Base-by-base conservation (phyloP, 805 yeast species). In the Kodamaea fukazawae region DNA sequence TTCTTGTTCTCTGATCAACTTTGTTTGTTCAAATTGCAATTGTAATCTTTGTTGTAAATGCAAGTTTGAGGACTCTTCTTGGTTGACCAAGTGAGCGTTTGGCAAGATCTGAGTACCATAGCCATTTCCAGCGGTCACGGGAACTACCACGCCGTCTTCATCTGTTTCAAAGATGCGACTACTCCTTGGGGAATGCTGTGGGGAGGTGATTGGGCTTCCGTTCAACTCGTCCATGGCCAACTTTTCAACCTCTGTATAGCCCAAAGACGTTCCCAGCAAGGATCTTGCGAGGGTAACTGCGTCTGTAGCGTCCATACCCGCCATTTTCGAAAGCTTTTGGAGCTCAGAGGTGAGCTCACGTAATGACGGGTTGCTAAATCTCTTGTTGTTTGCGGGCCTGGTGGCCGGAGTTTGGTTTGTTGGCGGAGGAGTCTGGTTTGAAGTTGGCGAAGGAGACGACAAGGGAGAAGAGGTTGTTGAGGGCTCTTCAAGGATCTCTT, bases 241-340 rank as follows among this genome's bases (percentile, higher is more conserved):
- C 45, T 57, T 68, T 51, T 75, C 81, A 3, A 71, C 68, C 39
- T 70, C 73, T 9, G 79, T 73, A 47, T 71, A 71, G 9, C 85
- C 84, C 20, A 83, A 66, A 0, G 87, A 78, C 0, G 84, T 75
- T 34, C 86, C 75, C 2, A 91, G 83, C 35, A 88, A 69, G 1
- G 93, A 80, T 53, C 95, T 69, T 0, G 95, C 96, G 41, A 87
- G 67, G 0, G 95, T 79, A 4, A 83, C 82, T 0, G 96, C 95
- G 64, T 87, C 95, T 29, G 81, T 76, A 3, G 88, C 81, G 38
- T 79, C 82, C 60, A 86, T 63, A 0, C 95, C 93, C 0, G 91
- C 95, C 60, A 80, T 68, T 47, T 81, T 83, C 0, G 91, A 79
- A 33, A 89, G 66, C 33, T 74, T 78, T 47, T 86, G 84, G 40